These are phyloP conservation scores for Sarocladium oryzae DNA, from an alignment of 2,329 filamentous ascomycete genomes.

Conservation along the genomic window DNA sequence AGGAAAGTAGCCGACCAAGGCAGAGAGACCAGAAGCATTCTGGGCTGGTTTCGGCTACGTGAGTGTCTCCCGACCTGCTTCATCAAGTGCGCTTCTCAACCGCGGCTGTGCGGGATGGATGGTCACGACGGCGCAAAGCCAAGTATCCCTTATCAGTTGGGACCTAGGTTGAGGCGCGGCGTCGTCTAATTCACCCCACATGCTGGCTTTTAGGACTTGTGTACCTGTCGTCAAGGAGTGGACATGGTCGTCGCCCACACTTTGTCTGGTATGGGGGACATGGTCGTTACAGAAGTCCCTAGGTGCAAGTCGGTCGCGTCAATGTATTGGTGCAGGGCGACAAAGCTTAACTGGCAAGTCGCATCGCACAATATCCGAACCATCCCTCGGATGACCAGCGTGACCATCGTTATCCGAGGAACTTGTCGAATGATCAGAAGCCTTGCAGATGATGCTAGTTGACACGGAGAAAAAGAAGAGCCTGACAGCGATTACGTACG, in stretches of 20 bases:
- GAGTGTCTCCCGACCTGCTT: neutral
- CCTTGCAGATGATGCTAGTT: neutral
- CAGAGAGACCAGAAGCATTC: neutral
- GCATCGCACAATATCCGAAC: neutral
- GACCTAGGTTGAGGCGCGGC: neutral
- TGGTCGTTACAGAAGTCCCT: neutral
- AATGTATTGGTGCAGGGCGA: neutral
- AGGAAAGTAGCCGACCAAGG: neutral
- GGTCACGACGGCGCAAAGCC: neutral
- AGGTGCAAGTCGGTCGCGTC: neutral
- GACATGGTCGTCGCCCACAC: neutral
- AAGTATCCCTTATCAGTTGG: constrained; percentile 1
- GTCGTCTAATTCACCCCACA: constrained; percentile 1
- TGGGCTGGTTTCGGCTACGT: neutral
- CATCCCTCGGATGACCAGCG: neutral
- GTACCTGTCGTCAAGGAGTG: neutral
- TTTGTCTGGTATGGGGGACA: neutral
- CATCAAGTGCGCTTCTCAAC: neutral
- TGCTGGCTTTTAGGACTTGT: neutral
- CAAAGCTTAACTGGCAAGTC: neutral
- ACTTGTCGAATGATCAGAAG: neutral
- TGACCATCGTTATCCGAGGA: neutral
- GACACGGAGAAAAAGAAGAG: no score
- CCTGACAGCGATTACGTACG: neutral
- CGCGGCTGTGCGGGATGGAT: neutral